phyloP scores from a whole-genome alignment of 495 filamentous ascomycete species.

The Glonium stellatum region DNA sequence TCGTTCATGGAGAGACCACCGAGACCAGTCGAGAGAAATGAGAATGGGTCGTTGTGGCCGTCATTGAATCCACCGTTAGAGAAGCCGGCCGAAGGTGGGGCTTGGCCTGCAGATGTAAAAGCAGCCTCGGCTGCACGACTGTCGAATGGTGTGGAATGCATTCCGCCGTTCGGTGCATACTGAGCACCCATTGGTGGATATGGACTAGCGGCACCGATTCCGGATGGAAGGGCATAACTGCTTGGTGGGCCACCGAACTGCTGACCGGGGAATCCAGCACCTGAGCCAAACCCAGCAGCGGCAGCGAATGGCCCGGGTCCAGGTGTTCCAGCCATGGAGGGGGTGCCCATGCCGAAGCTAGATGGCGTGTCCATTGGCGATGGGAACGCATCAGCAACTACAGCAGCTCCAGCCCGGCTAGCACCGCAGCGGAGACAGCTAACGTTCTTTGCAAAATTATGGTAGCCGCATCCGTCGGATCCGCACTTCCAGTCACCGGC shows the following conservation, averaged over 20 bases:
- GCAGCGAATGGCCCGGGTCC: slow-evolving; percentile 74
- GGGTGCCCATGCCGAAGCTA: slow-evolving; percentile 59
- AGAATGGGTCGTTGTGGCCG: slow-evolving; percentile 41
- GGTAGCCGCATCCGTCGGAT: slow-evolving; percentile 94
- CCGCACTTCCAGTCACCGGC: slow-evolving; percentile 99
- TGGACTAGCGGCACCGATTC: slow-evolving; percentile 69
- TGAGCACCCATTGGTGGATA: slow-evolving; percentile 76
- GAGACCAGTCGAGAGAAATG: slow-evolving; percentile 78
- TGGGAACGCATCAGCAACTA: slow-evolving; percentile 89
- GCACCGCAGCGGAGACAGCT: slow-evolving; percentile 94
- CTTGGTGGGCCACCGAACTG: slow-evolving; percentile 83
- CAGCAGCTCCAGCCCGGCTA: slow-evolving; percentile 83
- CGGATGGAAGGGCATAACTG: slow-evolving; percentile 87
- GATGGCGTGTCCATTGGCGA: slow-evolving; percentile 83
- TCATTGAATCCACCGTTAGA: slow-evolving; percentile 54
- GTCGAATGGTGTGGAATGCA: slow-evolving; percentile 69
- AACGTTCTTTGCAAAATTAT: slow-evolving; percentile 99
- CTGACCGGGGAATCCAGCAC: slow-evolving; percentile 67
- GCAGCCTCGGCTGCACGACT: slow-evolving; percentile 81
- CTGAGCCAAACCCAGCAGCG: slow-evolving; percentile 59
- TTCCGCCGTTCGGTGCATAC: slow-evolving; percentile 45
- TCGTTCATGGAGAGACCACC: slow-evolving; percentile 75
- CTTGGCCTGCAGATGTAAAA: slow-evolving; percentile 75
- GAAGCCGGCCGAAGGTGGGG: slow-evolving; percentile 47
- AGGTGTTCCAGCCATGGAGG: slow-evolving; percentile 76